phyloP scores from a whole-genome alignment of 495 filamentous ascomycete genomes.

The Xylaria palmicola region DNA sequence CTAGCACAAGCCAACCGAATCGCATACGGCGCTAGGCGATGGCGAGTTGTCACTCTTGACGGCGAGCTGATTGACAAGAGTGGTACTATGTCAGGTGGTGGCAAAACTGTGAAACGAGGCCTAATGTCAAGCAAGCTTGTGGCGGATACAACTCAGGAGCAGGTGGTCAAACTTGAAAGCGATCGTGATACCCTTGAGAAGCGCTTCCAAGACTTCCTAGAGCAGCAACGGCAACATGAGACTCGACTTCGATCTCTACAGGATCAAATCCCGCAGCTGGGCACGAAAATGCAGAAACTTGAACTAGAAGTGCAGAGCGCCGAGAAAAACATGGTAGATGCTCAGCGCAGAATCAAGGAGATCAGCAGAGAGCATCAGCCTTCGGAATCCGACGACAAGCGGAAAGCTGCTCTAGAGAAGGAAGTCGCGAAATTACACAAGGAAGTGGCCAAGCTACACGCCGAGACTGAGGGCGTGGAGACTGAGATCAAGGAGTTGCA shows the following conservation, averaged over 20 bases:
- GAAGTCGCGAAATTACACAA: slow-evolving; percentile 71
- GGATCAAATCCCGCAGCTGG: slow-evolving; percentile 78
- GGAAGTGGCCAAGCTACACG: slow-evolving; percentile 76
- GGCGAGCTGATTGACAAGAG: slow-evolving; percentile 96
- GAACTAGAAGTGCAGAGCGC: slow-evolving; percentile 85
- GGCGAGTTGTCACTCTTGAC: slow-evolving; percentile 93
- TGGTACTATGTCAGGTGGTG: slow-evolving; percentile 97
- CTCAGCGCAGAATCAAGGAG: slow-evolving; percentile 79
- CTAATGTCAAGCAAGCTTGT: slow-evolving; percentile 95
- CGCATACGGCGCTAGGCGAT: slow-evolving; percentile 86
- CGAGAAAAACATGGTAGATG: slow-evolving; percentile 78
- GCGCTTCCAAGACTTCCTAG: slow-evolving; percentile 74
- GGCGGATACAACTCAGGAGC: slow-evolving; percentile 79
- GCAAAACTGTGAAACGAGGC: slow-evolving; percentile 80
- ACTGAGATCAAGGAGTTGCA: slow-evolving; percentile 88
- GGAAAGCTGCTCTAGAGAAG: slow-evolving; percentile 67
- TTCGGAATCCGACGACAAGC: slow-evolving; percentile 73
- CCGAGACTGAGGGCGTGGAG: slow-evolving; percentile 81
- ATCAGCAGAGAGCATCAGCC: slow-evolving; percentile 74
- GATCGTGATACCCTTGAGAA: slow-evolving; percentile 84
- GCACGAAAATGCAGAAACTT: slow-evolving; percentile 91
- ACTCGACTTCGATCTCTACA: slow-evolving; percentile 66
- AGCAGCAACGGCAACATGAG: slow-evolving; percentile 76
- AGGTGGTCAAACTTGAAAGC: slow-evolving; percentile 79
- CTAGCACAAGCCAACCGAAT: slow-evolving; percentile 93